Percentiles rank a stretch among this genome's conserved stretches.
These are phyloP conservation scores for Salix udensis DNA, from an alignment of 345 rosid genomes.

Conservation along the genomic window DNA sequence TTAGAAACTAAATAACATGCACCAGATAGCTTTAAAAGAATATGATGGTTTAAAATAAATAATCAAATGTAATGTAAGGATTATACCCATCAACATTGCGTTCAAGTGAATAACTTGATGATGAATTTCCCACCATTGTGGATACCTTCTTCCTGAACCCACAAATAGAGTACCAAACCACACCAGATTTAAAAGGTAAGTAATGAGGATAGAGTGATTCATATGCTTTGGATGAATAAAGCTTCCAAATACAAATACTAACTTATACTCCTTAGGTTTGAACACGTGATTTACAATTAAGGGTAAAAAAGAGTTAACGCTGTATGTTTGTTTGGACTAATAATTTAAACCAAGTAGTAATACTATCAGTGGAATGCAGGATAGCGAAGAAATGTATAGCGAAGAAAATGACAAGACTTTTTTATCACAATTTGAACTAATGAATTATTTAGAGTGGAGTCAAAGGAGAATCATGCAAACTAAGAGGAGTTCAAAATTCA, in stretches of 20 bases:
- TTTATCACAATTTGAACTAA: neutral
- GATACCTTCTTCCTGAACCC: slow-evolving; percentile 41
- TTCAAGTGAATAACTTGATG: slow-evolving; percentile 44
- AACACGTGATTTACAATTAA: neutral
- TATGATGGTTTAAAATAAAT: neutral
- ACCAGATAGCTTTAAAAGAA: neutral
- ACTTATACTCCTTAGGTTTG: neutral
- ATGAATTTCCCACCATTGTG: slow-evolving; percentile 34
- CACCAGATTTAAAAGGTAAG: neutral
- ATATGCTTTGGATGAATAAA: neutral
- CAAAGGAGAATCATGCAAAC: neutral
- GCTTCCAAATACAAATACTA: neutral
- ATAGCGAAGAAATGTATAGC: neutral
- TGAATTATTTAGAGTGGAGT: neutral
- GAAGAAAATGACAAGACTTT: neutral
- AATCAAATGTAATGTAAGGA: slow-evolving; percentile 4
- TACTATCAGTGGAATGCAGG: neutral
- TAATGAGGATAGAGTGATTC: neutral
- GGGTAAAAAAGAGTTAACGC: neutral
- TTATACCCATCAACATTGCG: slow-evolving; percentile 58
- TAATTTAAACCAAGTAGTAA: neutral
- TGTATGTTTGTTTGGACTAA: neutral
- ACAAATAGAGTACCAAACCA: slow-evolving; percentile 2
- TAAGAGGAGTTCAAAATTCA: neutral
- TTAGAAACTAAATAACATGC: neutral